phyloP scores from a whole-genome alignment of 2,329 filamentous ascomycete species.

The Colletotrichum karsti region DNA sequence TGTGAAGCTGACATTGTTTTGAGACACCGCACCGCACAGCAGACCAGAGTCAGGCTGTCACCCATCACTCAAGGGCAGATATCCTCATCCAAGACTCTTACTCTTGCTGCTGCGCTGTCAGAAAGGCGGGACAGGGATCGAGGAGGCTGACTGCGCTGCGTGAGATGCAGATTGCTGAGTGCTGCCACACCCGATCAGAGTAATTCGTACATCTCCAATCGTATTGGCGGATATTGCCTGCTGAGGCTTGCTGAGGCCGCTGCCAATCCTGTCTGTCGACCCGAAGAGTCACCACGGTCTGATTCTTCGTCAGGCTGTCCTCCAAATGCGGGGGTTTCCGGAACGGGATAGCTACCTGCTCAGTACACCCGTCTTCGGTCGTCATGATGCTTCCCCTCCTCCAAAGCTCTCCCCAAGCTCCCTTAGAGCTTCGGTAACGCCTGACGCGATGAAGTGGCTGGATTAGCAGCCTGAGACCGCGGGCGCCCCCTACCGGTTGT shows the following conservation, averaged over 20 bases:
- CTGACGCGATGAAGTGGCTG: background rate
- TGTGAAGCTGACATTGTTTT: no score
- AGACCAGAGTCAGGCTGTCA: background rate
- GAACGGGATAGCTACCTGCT: constrained; percentile 18
- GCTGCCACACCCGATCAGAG: background rate
- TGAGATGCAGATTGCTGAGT: background rate
- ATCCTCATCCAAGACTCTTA: background rate
- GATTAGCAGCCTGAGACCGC: background rate
- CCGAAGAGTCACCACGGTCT: background rate
- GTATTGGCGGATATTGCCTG: constrained; percentile 10
- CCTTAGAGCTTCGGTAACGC: background rate
- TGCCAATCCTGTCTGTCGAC: background rate
- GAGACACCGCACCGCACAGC: background rate
- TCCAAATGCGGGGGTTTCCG: constrained; percentile 20
- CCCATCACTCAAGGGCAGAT: background rate
- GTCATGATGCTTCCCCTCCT: background rate
- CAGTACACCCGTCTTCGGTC: constrained; percentile 14
- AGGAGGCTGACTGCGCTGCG: constrained; percentile 21
- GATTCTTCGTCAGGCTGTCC: background rate
- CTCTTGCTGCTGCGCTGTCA: no score
- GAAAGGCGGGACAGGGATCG: constrained; percentile 3
- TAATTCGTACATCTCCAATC: background rate
- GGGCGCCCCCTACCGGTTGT: background rate
- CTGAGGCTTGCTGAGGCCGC: background rate
- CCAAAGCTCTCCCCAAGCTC: background rate